phyloP scores from a whole-genome alignment of 805 yeast species.

The Suhomyces sp. region DNA sequence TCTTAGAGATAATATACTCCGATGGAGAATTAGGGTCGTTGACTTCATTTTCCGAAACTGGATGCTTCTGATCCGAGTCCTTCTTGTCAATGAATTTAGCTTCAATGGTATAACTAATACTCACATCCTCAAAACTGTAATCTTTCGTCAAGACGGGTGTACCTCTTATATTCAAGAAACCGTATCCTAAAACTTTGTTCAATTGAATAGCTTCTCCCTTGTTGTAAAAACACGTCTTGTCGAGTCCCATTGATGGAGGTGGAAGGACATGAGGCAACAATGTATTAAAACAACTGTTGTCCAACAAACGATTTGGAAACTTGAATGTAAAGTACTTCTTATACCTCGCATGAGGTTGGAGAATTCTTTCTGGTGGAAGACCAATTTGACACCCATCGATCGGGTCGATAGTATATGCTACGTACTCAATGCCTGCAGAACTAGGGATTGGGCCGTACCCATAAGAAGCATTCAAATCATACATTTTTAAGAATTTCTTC shows the following conservation, averaged over 20 bases:
- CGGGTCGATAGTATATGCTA: conserved; percentile 42
- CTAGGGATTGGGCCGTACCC: conserved; percentile 50
- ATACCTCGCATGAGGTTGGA: conserved; percentile 50
- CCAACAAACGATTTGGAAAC: conserved; percentile 54
- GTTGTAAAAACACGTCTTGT: conserved; percentile 34
- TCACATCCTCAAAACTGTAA: conserved; percentile 41
- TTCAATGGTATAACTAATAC: conserved; percentile 52
- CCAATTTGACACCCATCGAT: conserved; percentile 51
- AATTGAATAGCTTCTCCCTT: conserved; percentile 34
- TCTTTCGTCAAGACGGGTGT: conserved; percentile 55
- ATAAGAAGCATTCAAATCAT: conserved; percentile 58
- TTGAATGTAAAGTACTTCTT: conserved; percentile 60
- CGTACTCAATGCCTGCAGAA: conserved; percentile 49
- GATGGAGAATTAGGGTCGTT: conserved; percentile 34
- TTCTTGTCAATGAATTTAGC: conserved; percentile 53
- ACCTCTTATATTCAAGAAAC: conserved; percentile 48
- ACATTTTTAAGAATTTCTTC: conserved; percentile 58
- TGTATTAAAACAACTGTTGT: conserved; percentile 50
- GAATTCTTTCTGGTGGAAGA: conserved; percentile 46
- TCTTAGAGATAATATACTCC: conserved; percentile 37
- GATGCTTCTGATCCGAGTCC: conserved; percentile 27
- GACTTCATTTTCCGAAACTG: conserved; percentile 35
- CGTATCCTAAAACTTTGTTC: conserved; percentile 52
- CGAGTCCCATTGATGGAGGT: conserved; percentile 45
- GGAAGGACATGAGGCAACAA: conserved; percentile 39